Evolutionary conservation across 257 asterid genomes (phyloP), one percentile per base, ranked within the genome.

Genomic region (Penstemon barbatus): DNA sequence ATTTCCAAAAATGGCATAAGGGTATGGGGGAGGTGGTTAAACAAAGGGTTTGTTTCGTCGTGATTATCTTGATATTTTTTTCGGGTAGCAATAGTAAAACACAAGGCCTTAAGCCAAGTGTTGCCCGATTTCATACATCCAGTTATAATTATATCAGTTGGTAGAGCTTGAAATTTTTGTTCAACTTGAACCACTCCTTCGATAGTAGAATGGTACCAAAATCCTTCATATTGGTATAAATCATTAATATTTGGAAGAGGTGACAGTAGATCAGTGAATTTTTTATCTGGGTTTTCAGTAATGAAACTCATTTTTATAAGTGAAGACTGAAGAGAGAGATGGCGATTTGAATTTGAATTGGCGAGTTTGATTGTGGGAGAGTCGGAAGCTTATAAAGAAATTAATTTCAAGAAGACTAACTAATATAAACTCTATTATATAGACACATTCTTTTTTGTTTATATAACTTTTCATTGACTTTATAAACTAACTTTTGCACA

Each of bases 121-220:
- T 52, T 52, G 57, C 57, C 57, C 33, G 39, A 15, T 55, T 55
- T 55, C 2, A 39, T 36, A 39, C 60, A 15, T 54, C 60, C 60
- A 7, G 57, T 36, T 5, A 52, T 52, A 36, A 52, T 52, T 13
- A 52, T 52, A 9, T 52, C 57, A 0, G 19, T 52, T 36, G 57
- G 57, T 36, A n/a, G 57, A 4, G 57, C 57, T 36, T 52, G 36
- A 36, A 52, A 52, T 4, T 52, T 19, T 5, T 19, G 33, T 11
- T 52, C 37, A 12, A 39, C 39, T 55, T 36, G 33, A 12, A 55
- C 39, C 38, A 39, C 36, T 15, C 60, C 60, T 10, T 36, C 60
- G 3, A 55, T 39, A 9, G 19, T n/a, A 36, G 57, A 52, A 18
- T 36, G 60, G 60, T 55, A 55, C 60, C 60, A 55, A 55, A 55